Evolutionary conservation across 441 rosid species (phyloP).

Genomic region (California macrophylla): DNA sequence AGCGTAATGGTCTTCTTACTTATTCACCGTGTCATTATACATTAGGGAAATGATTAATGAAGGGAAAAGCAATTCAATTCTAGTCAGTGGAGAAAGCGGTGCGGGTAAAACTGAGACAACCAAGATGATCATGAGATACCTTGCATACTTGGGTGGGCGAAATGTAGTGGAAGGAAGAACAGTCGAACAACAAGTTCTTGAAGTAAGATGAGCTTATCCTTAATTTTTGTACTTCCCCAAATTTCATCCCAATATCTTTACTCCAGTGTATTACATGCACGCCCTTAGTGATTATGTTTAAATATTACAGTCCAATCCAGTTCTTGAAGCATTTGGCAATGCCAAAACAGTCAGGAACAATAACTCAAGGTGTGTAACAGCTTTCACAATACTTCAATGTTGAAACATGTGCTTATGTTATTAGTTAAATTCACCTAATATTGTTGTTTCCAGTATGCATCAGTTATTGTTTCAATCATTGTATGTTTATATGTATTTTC

Average conservation of each 20-base stretch:
- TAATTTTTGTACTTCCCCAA: not conserved
- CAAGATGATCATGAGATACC: conserved; percentile 70
- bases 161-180: conserved; percentile 68
- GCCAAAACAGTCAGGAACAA: conserved; percentile 98
- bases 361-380: conserved; percentile 69
- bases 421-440: not conserved
- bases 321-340: conserved; percentile 99
- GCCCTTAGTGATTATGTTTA: not conserved
- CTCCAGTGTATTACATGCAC: not conserved
- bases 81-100: conserved; percentile 79
- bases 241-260: not conserved
- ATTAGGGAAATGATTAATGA: conserved; percentile 63
- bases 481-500: not conserved
- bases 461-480: not conserved
- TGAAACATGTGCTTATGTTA: not conserved
- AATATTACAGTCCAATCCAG: conserved; percentile 84
- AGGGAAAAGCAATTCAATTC: conserved; percentile 62
- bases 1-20: conserved; percentile 12
- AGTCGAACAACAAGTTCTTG: conserved; percentile 74
- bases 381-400: conserved; percentile 8
- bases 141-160: conserved; percentile 63
- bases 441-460: not conserved
- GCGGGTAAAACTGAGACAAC: conserved; percentile 81
- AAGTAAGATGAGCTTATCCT: conserved; percentile 28
- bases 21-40: conserved; percentile 20